Conservation (phyloP, 257 asterid species). For the Paulownia fortunei region DNA sequence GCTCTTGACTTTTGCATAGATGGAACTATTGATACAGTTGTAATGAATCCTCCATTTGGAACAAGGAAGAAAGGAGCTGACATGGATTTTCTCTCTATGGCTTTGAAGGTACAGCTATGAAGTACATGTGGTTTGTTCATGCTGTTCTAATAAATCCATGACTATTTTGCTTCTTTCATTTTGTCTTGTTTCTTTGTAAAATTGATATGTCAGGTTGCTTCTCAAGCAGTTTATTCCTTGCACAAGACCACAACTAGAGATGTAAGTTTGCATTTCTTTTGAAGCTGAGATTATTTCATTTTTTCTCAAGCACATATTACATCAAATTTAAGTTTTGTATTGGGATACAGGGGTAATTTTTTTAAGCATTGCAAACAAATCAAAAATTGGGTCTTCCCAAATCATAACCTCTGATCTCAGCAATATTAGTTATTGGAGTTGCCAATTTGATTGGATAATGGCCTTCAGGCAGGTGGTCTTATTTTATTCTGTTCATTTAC, state of each 20-base stretch:
- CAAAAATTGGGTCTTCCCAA: background rate
- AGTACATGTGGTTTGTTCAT: background rate
- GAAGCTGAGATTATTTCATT: background rate
- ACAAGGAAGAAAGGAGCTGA: constrained; percentile 97
- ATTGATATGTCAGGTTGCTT: constrained; percentile 73
- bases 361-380: background rate
- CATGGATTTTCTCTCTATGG: constrained; percentile 81
- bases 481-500: background rate
- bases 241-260: constrained; percentile 97
- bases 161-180: constrained; percentile 12
- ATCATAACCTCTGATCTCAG: background rate
- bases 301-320: background rate
- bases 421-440: background rate
- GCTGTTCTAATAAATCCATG: background rate
- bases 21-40: constrained; percentile 71
- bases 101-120: constrained; percentile 63
- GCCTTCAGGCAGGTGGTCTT: background rate
- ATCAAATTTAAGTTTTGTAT: background rate
- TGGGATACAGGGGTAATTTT: background rate
- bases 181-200: constrained; percentile 18
- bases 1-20: constrained; percentile 48
- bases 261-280: constrained; percentile 47
- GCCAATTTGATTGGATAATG: constrained; percentile 24
- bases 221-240: constrained; percentile 91
- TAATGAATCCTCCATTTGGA: constrained; percentile 99